Evolutionary conservation across 257 asterid genomes (phyloP).

Genomic region (Solanum pinnatisectum): DNA sequence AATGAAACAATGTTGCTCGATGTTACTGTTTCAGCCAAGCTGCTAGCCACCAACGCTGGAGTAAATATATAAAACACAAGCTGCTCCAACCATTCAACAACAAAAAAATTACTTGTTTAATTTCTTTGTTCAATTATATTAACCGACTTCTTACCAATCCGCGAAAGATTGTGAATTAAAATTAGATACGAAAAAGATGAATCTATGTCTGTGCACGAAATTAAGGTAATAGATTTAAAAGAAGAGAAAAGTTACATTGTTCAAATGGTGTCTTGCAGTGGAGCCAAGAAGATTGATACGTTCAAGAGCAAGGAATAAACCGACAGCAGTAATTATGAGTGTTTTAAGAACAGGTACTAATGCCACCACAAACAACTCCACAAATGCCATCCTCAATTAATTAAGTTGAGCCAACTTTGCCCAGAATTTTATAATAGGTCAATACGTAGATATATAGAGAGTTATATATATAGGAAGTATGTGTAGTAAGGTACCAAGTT

Average conservation of each 20-base stretch:
- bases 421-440: too few relatives aligned
- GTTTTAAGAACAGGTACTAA: constrained; percentile 27
- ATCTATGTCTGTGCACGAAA: not conserved
- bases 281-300: constrained; percentile 13
- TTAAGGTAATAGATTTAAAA: not conserved
- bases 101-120: not conserved
- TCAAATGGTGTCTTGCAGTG: constrained; percentile 17
- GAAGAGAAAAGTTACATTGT: constrained; percentile 7
- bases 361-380: constrained; percentile 21
- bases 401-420: not conserved
- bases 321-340: constrained; percentile 14
- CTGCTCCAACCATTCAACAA: constrained; percentile 1
- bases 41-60: constrained; percentile 22
- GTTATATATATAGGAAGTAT: not conserved
- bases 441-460: not conserved
- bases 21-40: constrained; percentile 22
- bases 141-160: not conserved
- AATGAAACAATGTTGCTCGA: constrained; percentile 9
- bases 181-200: not conserved
- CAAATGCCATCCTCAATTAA: constrained; percentile 5
- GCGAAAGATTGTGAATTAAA: not conserved
- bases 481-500: not conserved
- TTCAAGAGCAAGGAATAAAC: constrained; percentile 21
- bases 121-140: not conserved
- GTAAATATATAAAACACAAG: constrained; percentile 25